Base-by-base conservation (phyloP, 2,329 filamentous ascomycete species). In the Neofusicoccum sp. region DNA sequence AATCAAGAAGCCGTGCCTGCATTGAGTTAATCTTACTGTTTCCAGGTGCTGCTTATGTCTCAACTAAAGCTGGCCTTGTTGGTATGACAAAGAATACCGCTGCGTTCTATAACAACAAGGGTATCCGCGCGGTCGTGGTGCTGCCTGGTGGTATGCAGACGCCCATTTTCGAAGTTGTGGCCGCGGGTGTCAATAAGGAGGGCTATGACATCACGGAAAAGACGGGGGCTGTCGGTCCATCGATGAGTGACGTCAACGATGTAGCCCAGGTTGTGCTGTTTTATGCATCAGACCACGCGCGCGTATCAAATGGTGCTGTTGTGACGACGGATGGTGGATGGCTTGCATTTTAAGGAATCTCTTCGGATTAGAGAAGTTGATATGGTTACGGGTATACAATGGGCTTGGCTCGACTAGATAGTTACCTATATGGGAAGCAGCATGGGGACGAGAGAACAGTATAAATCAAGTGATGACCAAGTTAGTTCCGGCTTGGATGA, bases 151-250 rank as follows among this genome's bases (percentile, higher is more conserved):
- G 75, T 73, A 66, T 64, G 28, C 64, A 65, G 29, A 56, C 29
- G 66, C 85, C 86, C 65, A 85, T 87, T 54, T 67, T 64, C 3
- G 80, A 83, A 33, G 75, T 77, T 2, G 77, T 85, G 9, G 54
- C 47, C 8, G 66, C 65, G 12, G 68, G 67, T 9, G 64, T 70
- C 45, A 74, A 74, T 58, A 66, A 69, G 65, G 71, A 71, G 47
- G 71, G 71, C 22, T 59, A 39, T 12, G 44, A 43, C 9, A 60
- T 70, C 16, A 68, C 71, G 64, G 22, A 49, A 14, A 44, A 33
- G 14, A 49, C 43, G 68, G 65, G 66, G 39, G 66, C 66, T 8
- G 62, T 70, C 22, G 69, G 71, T 64, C 65, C 69, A 6, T 29
- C 36, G 22, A 47, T n/a, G 8, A 48, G 56, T 8, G 69, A 74